phyloP scores from a whole-genome alignment of 495 filamentous ascomycete species.

The Aspergillus bertholletiae region DNA sequence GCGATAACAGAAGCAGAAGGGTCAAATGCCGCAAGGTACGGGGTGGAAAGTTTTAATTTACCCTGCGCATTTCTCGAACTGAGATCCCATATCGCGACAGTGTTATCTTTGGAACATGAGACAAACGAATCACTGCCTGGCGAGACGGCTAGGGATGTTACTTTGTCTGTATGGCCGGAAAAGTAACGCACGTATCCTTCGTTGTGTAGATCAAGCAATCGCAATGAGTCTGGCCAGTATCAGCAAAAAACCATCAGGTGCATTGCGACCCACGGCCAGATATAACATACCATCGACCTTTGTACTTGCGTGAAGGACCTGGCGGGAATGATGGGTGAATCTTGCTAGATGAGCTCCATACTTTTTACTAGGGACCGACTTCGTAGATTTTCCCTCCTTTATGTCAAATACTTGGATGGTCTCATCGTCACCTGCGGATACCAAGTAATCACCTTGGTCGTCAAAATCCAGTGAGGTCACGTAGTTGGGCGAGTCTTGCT shows the following conservation, averaged over 20 bases:
- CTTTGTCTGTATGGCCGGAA: slow-evolving; percentile 75
- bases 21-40: slow-evolving; percentile 84
- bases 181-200: slow-evolving; percentile 96
- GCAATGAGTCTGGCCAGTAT: slow-evolving; percentile 61
- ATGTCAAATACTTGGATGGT: slow-evolving; percentile 93
- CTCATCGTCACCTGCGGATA: slow-evolving; percentile 85
- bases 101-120: slow-evolving; percentile 84
- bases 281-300: slow-evolving; percentile 65
- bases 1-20: slow-evolving; percentile 87
- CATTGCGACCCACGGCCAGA: neutral
- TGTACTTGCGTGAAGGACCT: slow-evolving; percentile 91
- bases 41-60: slow-evolving; percentile 68
- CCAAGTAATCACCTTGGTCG: slow-evolving; percentile 83
- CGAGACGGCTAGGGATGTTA: slow-evolving; percentile 68
- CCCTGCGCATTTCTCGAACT: slow-evolving; percentile 70
- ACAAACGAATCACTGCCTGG: slow-evolving; percentile 81
- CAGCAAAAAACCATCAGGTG: neutral
- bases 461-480: slow-evolving; percentile 90
- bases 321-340: slow-evolving; percentile 84
- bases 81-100: slow-evolving; percentile 82
- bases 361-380: slow-evolving; percentile 82
- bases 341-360: slow-evolving; percentile 91
- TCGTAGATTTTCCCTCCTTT: slow-evolving; percentile 80
- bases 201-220: slow-evolving; percentile 90
- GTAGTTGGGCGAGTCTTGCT: slow-evolving; percentile 34